Conservation (phyloP, 805 yeast genomes). For the Clavispora carvajalis region DNA sequence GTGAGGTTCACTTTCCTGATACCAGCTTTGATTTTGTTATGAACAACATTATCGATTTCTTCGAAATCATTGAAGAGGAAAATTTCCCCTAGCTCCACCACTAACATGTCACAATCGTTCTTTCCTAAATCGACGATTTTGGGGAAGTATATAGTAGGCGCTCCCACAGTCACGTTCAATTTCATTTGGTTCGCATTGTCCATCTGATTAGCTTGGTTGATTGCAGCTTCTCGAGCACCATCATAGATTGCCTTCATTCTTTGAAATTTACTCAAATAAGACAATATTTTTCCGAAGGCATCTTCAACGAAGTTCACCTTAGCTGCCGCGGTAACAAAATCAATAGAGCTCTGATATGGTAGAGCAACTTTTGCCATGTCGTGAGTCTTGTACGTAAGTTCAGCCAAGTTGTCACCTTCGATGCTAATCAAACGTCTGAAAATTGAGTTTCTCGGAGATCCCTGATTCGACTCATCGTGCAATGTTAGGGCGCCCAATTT, state of each 20-base stretch:
- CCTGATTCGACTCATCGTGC: constrained; percentile 69
- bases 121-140: constrained; percentile 38
- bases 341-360: constrained; percentile 51
- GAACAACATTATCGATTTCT: constrained; percentile 18
- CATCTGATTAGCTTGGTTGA: constrained; percentile 69
- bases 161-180: constrained; percentile 64
- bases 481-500: constrained; percentile 74
- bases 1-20: constrained; percentile 65
- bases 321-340: constrained; percentile 70
- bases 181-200: constrained; percentile 57
- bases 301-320: constrained; percentile 76
- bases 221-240: constrained; percentile 80
- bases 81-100: constrained; percentile 78
- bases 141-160: constrained; percentile 85
- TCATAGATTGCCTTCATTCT: constrained; percentile 89
- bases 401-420: constrained; percentile 77
- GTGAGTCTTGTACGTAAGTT: constrained; percentile 77
- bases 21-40: constrained; percentile 63
- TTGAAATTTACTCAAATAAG: constrained; percentile 67
- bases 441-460: constrained; percentile 52
- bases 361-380: constrained; percentile 46
- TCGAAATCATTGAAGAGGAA: constrained; percentile 60
- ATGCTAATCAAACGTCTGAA: constrained; percentile 67
- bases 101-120: constrained; percentile 51
- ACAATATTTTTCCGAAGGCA: constrained; percentile 62